These are phyloP conservation scores for Rhizopogon rudus DNA, from an alignment of 768 basidiomycete species.

Conservation along the genomic window DNA sequence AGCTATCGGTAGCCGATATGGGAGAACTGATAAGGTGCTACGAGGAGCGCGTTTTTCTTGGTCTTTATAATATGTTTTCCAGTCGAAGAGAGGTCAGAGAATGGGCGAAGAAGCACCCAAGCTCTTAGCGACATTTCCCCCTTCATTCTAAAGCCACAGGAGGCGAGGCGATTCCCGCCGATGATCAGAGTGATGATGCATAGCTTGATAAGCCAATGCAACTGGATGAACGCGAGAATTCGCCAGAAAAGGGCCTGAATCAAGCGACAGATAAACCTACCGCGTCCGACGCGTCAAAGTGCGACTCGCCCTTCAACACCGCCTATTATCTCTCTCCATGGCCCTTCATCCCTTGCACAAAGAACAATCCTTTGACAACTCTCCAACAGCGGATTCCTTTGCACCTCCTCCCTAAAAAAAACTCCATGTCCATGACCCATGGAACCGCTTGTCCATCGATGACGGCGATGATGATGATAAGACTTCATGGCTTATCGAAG, in stretches of 20 bases:
- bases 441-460: constrained; percentile 23
- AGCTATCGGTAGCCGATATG: constrained; percentile 12
- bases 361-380: constrained; percentile 15
- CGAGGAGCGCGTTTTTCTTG: constrained; percentile 4
- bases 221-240: neutral
- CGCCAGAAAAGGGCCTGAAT: neutral
- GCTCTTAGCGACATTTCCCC: too few relatives aligned
- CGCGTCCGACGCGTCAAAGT: neutral
- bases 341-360: constrained; percentile 35
- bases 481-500: constrained; percentile 23
- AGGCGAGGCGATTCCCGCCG: too few relatives aligned
- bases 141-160: too few relatives aligned
- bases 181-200: too few relatives aligned
- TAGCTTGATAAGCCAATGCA: neutral
- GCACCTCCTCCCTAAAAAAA: too few relatives aligned
- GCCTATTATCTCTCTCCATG: constrained; percentile 36
- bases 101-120: neutral
- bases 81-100: neutral
- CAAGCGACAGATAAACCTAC: neutral
- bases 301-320: constrained; percentile 23
- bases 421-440: constrained; percentile 39
- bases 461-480: neutral
- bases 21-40: constrained; percentile 8
- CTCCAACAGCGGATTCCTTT: too few relatives aligned
- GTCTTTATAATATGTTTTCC: neutral